phyloP scores from a whole-genome alignment of 495 filamentous ascomycete genomes.

The Astrothelium subdiscretum region DNA sequence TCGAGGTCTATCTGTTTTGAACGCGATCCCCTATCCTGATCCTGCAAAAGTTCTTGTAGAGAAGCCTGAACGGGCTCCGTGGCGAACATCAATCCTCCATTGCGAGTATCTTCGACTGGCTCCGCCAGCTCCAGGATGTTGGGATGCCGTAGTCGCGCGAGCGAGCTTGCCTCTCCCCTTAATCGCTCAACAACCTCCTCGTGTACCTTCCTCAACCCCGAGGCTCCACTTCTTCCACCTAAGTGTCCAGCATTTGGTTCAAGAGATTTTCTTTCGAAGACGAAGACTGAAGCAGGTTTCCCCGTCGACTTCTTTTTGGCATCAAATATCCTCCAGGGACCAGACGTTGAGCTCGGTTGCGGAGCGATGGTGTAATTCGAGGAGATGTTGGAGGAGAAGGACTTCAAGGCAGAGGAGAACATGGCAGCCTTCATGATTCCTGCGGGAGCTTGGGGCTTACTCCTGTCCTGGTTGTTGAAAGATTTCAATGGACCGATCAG shows the following conservation, averaged over 20 bases:
- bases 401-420: slow-evolving; percentile 87
- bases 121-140: slow-evolving; percentile 86
- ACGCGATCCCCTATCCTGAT: slow-evolving; percentile 75
- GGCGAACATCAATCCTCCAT: slow-evolving; percentile 87
- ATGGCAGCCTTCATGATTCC: slow-evolving; percentile 34
- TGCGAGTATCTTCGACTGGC: slow-evolving; percentile 86
- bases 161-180: slow-evolving; percentile 78
- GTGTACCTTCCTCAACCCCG: slow-evolving; percentile 60
- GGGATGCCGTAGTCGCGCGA: slow-evolving; percentile 80
- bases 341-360: slow-evolving; percentile 57
- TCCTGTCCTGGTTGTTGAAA: neutral
- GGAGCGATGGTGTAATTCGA: slow-evolving; percentile 75
- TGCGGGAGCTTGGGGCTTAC: neutral
- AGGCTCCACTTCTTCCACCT: slow-evolving; percentile 46
- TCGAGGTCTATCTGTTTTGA: slow-evolving; percentile 90
- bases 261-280: slow-evolving; percentile 81
- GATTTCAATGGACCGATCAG: neutral
- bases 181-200: slow-evolving; percentile 85
- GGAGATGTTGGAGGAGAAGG: slow-evolving; percentile 81
- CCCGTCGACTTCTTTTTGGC: slow-evolving; percentile 90
- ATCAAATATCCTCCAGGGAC: slow-evolving; percentile 95
- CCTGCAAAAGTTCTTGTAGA: slow-evolving; percentile 66
- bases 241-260: slow-evolving; percentile 51
- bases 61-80: slow-evolving; percentile 84
- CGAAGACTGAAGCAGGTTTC: slow-evolving; percentile 80